Conservation (phyloP, 805 yeast species). For the Wickerhamiella sorbophila region DNA sequence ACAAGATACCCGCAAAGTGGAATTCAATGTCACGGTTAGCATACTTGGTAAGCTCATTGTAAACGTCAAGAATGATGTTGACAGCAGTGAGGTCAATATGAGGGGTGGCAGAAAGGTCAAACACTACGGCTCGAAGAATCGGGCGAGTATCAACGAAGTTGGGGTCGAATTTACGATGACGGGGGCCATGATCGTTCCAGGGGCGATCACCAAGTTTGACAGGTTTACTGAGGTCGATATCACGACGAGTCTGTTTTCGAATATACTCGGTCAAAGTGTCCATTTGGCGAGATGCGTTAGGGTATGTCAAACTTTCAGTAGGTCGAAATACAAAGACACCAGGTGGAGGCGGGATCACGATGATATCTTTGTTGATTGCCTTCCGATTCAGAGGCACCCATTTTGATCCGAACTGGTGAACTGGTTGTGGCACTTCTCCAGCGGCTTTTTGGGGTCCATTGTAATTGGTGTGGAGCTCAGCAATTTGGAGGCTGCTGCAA, state of each 20-base stretch:
- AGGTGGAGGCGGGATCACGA: slow-evolving; percentile 68
- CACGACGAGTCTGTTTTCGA: slow-evolving; percentile 45
- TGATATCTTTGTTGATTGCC: slow-evolving; percentile 40
- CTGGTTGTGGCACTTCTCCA: background rate
- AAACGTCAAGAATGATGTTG: slow-evolving; percentile 62
- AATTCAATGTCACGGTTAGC: slow-evolving; percentile 76
- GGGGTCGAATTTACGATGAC: slow-evolving; percentile 19
- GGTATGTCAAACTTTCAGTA: slow-evolving; percentile 65
- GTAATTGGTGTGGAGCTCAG: background rate
- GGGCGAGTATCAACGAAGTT: slow-evolving; percentile 43
- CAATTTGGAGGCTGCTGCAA: background rate
- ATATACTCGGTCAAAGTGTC: slow-evolving; percentile 59
- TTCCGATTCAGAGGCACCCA: slow-evolving; percentile 30
- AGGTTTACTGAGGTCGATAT: slow-evolving; percentile 26
- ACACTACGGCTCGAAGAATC: slow-evolving; percentile 49
- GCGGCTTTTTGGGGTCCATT: background rate
- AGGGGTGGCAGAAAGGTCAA: slow-evolving; percentile 69
- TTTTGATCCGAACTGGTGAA: slow-evolving; percentile 8
- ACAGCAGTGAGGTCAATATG: slow-evolving; percentile 68
- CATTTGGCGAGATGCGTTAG: slow-evolving; percentile 61
- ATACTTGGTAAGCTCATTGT: slow-evolving; percentile 54
- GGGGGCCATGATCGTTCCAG: slow-evolving; percentile 82
- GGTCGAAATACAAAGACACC: slow-evolving; percentile 82
- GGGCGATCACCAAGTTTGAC: slow-evolving; percentile 47
- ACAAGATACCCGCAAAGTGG: slow-evolving; percentile 73